A percentile compares a stretch with the other conserved stretches of the same genome.
phyloP scores from a whole-genome alignment of 164 flowering plant species.

The Cinnamomum chago region DNA sequence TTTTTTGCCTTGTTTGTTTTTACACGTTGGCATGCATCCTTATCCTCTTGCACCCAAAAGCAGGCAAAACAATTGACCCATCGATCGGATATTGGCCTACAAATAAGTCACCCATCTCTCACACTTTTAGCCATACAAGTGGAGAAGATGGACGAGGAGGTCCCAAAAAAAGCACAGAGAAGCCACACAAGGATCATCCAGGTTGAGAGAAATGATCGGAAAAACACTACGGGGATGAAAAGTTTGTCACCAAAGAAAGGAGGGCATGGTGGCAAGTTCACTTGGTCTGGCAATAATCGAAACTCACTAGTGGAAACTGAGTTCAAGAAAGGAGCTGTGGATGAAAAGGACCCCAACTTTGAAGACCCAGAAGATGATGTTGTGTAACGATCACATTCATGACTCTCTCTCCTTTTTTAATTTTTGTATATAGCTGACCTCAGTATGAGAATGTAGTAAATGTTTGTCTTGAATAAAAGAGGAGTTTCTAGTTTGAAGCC shows the following conservation, averaged over 20 bases:
- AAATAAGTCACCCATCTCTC: no score
- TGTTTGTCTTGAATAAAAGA: no score
- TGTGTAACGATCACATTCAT: no score
- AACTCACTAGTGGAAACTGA: slow-evolving; percentile 29
- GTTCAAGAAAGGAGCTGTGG: slow-evolving; percentile 17
- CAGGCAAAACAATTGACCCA: background rate
- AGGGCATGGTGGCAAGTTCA: slow-evolving; percentile 66
- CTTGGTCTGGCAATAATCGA: slow-evolving; percentile 47
- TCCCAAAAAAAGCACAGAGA: slow-evolving; percentile 22
- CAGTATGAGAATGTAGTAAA: no score
- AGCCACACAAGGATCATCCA: slow-evolving; percentile 16
- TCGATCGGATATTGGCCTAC: background rate
- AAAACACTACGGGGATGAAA: slow-evolving; percentile 45
- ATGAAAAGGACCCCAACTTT: slow-evolving; percentile 58
- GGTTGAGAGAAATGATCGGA: slow-evolving; percentile 45
- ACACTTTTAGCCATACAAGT: background rate
- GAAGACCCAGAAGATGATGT: slow-evolving; percentile 41
- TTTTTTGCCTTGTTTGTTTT: background rate
- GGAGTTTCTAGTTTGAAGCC: no score
- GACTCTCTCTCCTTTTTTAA: no score
- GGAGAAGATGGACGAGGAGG: slow-evolving; percentile 26
- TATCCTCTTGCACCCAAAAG: background rate
- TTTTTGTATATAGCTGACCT: no score
- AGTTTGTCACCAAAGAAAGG: slow-evolving; percentile 62
- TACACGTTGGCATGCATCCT: slow-evolving; percentile 9